phyloP scores from a whole-genome alignment of 495 filamentous ascomycete species.

The Elasticomyces elasticus region DNA sequence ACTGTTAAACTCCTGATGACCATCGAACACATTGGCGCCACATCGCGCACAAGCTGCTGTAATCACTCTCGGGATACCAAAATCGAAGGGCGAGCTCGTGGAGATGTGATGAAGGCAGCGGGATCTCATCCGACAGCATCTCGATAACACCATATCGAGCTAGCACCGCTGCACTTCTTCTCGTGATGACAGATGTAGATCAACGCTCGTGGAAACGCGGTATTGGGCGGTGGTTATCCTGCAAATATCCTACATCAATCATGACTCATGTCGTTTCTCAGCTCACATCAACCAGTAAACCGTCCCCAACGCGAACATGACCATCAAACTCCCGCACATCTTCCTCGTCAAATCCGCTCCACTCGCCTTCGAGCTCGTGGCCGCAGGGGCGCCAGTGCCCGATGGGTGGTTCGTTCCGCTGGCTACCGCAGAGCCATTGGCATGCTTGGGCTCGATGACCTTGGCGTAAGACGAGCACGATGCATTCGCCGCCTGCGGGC shows the following conservation, averaged over 20 bases:
- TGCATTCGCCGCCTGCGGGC: constrained; percentile 1
- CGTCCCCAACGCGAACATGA: not conserved
- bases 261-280: not conserved
- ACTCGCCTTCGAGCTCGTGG: not conserved
- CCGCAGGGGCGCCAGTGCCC: not conserved
- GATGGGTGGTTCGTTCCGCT: not conserved
- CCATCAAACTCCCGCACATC: not conserved
- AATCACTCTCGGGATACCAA: too few species aligned
- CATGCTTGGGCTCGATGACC: not conserved
- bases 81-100: too few species aligned
- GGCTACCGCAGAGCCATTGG: not conserved
- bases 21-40: too few species aligned
- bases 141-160: too few species aligned
- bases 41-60: too few species aligned
- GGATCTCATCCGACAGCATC: too few species aligned
- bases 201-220: too few species aligned
- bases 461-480: constrained; percentile 1
- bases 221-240: not conserved
- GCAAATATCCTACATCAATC: not conserved
- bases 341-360: not conserved
- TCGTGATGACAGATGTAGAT: too few species aligned
- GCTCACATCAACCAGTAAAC: not conserved
- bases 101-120: too few species aligned
- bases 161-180: too few species aligned
- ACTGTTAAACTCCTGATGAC: not conserved